Evolutionary conservation across 345 rosid genomes (phyloP).

Genomic region (Microthlaspi erraticum): DNA sequence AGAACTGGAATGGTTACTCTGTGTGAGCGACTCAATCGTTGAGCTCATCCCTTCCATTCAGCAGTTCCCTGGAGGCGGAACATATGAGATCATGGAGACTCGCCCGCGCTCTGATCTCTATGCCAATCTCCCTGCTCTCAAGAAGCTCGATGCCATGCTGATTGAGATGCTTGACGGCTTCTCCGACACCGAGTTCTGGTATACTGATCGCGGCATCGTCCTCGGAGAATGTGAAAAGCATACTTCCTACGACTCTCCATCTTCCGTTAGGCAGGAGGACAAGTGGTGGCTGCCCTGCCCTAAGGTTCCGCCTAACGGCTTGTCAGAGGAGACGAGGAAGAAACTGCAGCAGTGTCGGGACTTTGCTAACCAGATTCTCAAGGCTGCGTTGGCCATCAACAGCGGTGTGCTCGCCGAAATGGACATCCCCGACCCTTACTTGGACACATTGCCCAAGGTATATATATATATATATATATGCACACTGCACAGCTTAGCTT

Average conservation of each 20-base stretch:
- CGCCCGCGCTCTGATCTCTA: conserved; percentile 87
- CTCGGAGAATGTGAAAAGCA: conserved; percentile 64
- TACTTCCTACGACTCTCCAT: conserved; percentile 46
- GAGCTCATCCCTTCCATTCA: conserved; percentile 96
- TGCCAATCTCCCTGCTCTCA: conserved; percentile 92
- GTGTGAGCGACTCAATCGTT: conserved; percentile 92
- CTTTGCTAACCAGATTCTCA: conserved; percentile 87
- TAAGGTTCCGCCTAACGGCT: conserved; percentile 73
- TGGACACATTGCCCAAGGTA: conserved; percentile 95
- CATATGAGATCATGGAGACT: conserved; percentile 90
- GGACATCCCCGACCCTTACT: conserved; percentile 89
- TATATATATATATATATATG: too few species aligned
- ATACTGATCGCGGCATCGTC: conserved; percentile 85
- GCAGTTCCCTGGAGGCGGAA: conserved; percentile 90
- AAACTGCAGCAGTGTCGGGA: conserved; percentile 84
- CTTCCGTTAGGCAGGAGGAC: conserved; percentile 88
- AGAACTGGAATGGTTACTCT: conserved; percentile 95
- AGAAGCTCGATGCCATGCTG: conserved; percentile 95
- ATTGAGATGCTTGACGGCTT: conserved; percentile 81
- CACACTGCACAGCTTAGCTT: too few species aligned
- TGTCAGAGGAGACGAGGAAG: conserved; percentile 81
- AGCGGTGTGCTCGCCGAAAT: conserved; percentile 85
- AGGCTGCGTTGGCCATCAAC: conserved; percentile 98
- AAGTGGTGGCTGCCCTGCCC: conserved; percentile 64
- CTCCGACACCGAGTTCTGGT: conserved; percentile 77